These are phyloP conservation scores for Fibroporia radiculosa DNA, from an alignment of 768 basidiomycete species.

Conservation along the genomic window DNA sequence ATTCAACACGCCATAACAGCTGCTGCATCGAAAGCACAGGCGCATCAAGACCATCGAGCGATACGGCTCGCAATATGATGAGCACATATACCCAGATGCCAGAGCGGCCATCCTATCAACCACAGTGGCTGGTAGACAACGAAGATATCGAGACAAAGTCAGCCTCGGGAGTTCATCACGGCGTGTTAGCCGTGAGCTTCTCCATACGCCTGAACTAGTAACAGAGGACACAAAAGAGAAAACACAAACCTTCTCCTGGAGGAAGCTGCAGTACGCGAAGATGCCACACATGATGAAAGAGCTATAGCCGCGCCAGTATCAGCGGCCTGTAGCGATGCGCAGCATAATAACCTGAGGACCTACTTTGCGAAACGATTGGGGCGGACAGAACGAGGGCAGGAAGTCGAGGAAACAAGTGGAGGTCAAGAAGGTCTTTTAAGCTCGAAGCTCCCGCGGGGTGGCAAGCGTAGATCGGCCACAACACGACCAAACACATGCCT, in stretches of 20 bases:
- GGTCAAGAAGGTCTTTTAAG: not conserved
- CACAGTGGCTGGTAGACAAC: too few species aligned
- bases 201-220: not conserved
- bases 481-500: slow-evolving; percentile 1
- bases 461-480: slow-evolving; percentile 3
- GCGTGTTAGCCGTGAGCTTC: too few species aligned
- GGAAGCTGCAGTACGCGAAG: slow-evolving; percentile 91
- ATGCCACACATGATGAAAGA: slow-evolving; percentile 75
- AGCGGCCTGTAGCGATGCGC: not conserved
- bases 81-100: too few species aligned
- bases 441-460: not conserved
- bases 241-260: slow-evolving; percentile 82
- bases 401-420: not conserved
- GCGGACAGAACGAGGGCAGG: not conserved
- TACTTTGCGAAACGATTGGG: not conserved
- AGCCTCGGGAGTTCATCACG: too few species aligned
- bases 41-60: too few species aligned
- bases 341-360: not conserved
- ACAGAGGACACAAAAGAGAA: not conserved
- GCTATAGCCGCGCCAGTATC: not conserved
- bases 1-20: too few species aligned
- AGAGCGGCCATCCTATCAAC: too few species aligned
- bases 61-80: too few species aligned
- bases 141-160: too few species aligned
- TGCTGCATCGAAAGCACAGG: too few species aligned